Evolutionary conservation across 164 flowering plant genomes (phyloP), one percentile per base, ranked within the genome.

Genomic region (Tetrastigma voinierianum): DNA sequence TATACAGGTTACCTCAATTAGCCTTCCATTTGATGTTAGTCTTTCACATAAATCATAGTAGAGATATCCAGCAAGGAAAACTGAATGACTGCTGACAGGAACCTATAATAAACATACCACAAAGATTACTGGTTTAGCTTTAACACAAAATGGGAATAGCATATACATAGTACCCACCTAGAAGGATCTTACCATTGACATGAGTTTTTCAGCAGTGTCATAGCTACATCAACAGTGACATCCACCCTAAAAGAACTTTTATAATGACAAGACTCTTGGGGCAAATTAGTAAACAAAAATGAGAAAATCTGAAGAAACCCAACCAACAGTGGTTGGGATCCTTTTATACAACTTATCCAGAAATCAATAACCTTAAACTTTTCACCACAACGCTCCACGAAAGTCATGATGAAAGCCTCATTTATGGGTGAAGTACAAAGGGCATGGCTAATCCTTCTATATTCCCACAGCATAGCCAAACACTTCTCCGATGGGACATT

Each of bases 381-480:
- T 62, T 77, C 84, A 52, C 83, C 91, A 81, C 66, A 86, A 47
- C 81, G 73, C 60, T 83, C 74, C n/a, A 83, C 70, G 16, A 88
- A 62, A 19, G 70, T 73, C 64, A 43, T 44, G n/a, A 92, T 68
- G 65, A 89, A 83, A 53, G 66, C 72, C 16, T 86, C 86, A 75
- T 78, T 70, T 63, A 89, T 68, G 55, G 97, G 89, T 71, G 88
- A 83, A 61, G 70, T 66, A 70, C 99, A 95, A 62, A 95, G 88
- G 3, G 87, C 85, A 81, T 95, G 99, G 52, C 72, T 81, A 32
- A 88, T 84, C 82, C 96, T 86, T 77, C 91, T 84, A 66, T 76
- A 74, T 66, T 80, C 80, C 97, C 99, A 92, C 51, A 95, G 72
- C 67, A 75, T 43, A 23, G 86, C 67, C 62, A 91, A 54, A 59